Evolutionary conservation across 345 rosid species (phyloP), one percentile per base, ranked within the genome.

Genomic region (Lepidium sativum): DNA sequence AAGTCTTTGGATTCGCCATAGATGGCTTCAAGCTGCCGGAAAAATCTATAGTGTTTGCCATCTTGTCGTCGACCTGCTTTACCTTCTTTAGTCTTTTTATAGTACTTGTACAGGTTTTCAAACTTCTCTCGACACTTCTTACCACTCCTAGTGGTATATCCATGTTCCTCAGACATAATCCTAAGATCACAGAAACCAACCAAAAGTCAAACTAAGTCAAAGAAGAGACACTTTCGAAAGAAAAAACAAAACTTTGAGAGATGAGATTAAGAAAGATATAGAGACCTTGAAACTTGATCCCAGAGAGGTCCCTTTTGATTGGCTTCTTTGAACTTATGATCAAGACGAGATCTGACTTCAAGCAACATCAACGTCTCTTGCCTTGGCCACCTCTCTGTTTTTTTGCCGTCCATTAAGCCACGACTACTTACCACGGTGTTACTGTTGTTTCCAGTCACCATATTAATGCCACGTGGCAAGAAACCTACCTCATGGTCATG

Each of bases 71-170:
- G 45, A 56, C 66, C 92, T 1, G 92, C 85, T 59, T 91, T 91
- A 6, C 96, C 96, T 78, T 88, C 96, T 65, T 91, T 91, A 4
- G 98, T 91, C 79, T 91, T 91, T 83, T 81, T 88, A 74, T 91
- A 91, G 54, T 91, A 91, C 49, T 91, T 91, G 69, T 91, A 91
- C 65, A 91, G 80, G 72, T 88, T 91, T 66, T 91, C 96, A 29
- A 91, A 91, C 70, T 91, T 91, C 57, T 91, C 98, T 53, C 96
- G 82, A 79, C 98, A 91, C 77, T 91, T 91, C 80, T 88, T 91
- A 20, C 98, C 98, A 75, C 83, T 88, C 69, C 96, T 78, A 42
- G 81, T 84, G 71, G 81, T 84, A 69, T 88, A 88, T n/a, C 96
- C 98, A 80, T 88, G 82, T 55, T 91, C 98, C 62, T 86, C 90